A percentile compares a stretch with the other conserved stretches of the same genome.
phyloP scores from a whole-genome alignment of 75 land plant species.

The Ceratopteris richardii region DNA sequence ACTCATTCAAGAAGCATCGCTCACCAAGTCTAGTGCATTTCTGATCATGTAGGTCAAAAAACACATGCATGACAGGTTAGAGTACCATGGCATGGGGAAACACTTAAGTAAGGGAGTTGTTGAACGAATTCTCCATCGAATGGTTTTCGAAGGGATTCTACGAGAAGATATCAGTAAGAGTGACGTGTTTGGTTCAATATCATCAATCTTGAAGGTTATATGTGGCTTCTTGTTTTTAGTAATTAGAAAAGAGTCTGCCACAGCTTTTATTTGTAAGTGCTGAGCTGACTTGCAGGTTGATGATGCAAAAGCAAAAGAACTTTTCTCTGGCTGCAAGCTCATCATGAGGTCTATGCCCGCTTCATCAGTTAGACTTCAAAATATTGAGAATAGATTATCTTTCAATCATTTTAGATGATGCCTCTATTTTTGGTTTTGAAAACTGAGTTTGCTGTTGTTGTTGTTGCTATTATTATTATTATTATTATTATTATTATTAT shows the following conservation, averaged over 20 bases:
- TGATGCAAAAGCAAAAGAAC: constrained; percentile 44
- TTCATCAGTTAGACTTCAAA: not conserved
- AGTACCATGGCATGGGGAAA: constrained; percentile 87
- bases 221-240: not conserved
- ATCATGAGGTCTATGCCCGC: constrained; percentile 53
- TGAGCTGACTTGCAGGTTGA: constrained; percentile 50
- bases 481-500: too few relatives aligned
- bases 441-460: too few relatives aligned
- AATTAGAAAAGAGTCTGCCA: not conserved
- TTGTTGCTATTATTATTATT: too few relatives aligned
- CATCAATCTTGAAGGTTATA: constrained; percentile 76
- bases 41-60: constrained; percentile 59
- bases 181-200: constrained; percentile 88
- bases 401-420: too few relatives aligned
- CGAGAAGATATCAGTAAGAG: constrained; percentile 82
- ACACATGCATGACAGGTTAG: constrained; percentile 53
- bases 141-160: constrained; percentile 74
- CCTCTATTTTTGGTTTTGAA: too few relatives aligned
- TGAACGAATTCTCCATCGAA: constrained; percentile 69
- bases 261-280: too few relatives aligned
- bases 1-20: not conserved
- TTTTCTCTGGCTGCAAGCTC: constrained; percentile 38
- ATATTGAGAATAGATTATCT: not conserved
- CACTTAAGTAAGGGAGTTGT: constrained; percentile 69
- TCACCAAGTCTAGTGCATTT: too few relatives aligned